Base-by-base conservation (phyloP, 108 stramenopile species). In the Discostella stelligeroides region DNA sequence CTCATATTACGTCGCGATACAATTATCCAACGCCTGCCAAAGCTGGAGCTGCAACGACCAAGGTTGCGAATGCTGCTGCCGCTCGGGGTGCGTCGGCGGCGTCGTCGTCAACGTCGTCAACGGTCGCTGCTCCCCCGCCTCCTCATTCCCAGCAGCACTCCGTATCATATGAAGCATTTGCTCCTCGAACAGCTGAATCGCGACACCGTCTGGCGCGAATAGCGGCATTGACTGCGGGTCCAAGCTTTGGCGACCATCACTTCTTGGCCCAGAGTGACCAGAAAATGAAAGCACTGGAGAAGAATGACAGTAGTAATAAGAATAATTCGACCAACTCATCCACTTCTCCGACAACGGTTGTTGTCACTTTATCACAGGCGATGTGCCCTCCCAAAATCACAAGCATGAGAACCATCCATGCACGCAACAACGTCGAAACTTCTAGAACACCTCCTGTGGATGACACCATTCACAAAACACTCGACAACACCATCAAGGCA, bases 181-280 rank as follows among this genome's bases (percentile, higher is more conserved):
- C 94, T 1, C 94, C 94, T 0, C 82, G 94, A 37, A 64, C 86
- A 3, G 58, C 86, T 42, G 68, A 81, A 5, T 89, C 91, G 68
- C 72, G 88, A 13, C 51, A 74, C 17, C 76, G 89, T 42, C 57
- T 91, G 68, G 64, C 81, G 23, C 72, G 87, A 14, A 77, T 94
- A 51, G 89, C 86, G 1, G 85, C 76, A 11, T 73, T 94, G 82
- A 94, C 90, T 7, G 85, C 87, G 4, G 90, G 92, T 23, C 93
- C 88, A 20, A 60, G 72, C 81, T 17, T 20, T 57, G 45, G 10
- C 45, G 61, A 45, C 23, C 59, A 27, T n/a, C 13, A 45, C 43
- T 45, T n/a, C 28, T 13, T 41, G 24, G 59, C 42, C n/a, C 7
- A 40, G 37, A 34, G 15, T 21, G 21, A 29, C 13, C 34, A 63